Percentiles rank a stretch among this genome's conserved stretches.
Evolutionary conservation across 306 rosid genomes (phyloP).

Genomic region (Fragaria iinumae): DNA sequence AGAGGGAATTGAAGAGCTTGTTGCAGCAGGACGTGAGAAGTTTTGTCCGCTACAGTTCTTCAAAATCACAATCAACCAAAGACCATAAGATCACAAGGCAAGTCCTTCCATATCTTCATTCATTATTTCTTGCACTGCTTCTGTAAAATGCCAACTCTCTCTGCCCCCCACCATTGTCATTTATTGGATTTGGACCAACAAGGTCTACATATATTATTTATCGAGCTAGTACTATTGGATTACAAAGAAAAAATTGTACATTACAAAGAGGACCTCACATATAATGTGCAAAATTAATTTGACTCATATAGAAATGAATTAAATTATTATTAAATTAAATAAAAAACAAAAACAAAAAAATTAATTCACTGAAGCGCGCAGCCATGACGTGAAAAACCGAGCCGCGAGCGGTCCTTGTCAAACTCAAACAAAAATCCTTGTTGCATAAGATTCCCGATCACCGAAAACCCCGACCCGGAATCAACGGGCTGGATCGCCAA

Average conservation of each 20-base stretch:
- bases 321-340: not conserved
- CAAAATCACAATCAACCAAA: not conserved
- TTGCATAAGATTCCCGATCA: conserved; percentile 81
- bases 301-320: not conserved
- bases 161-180: not conserved
- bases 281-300: not conserved
- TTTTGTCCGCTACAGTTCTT: not conserved
- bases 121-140: not conserved
- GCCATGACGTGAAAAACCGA: conserved; percentile 79
- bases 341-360: not conserved
- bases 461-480: conserved; percentile 53
- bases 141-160: not conserved
- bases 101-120: not conserved
- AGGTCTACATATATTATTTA: not conserved
- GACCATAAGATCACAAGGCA: not conserved
- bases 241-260: not conserved
- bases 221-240: not conserved
- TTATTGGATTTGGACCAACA: not conserved
- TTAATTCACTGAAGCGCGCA: conserved; percentile 48
- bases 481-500: conserved; percentile 62
- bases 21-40: not conserved
- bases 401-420: conserved; percentile 54
- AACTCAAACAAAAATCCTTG: conserved; percentile 78
- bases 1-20: not conserved
- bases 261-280: not conserved